Conservation (phyloP, 2,329 filamentous ascomycete genomes). For the Diaporthe humulicola region DNA sequence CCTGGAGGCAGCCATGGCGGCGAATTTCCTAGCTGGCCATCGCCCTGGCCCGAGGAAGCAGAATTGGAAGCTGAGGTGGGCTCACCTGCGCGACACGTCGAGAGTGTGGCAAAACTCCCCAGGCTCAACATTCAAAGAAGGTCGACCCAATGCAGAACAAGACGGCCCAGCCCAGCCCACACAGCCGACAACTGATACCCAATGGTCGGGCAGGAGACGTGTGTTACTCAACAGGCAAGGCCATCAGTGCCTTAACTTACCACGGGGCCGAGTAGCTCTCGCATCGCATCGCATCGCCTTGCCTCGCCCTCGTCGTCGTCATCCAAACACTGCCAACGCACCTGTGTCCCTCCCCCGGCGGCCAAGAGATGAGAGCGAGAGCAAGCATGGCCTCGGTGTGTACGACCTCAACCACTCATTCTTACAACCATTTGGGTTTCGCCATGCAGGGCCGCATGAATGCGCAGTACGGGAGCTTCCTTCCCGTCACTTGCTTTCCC, state of each 20-base stretch:
- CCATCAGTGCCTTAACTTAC: neutral
- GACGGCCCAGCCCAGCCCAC: constrained; percentile 3
- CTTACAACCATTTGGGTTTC: neutral
- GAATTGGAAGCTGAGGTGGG: neutral
- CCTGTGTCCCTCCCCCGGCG: constrained; percentile 18
- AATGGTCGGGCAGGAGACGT: neutral
- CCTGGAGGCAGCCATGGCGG: constrained; percentile 20
- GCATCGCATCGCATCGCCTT: neutral
- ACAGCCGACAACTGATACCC: neutral
- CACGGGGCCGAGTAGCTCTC: too few species aligned
- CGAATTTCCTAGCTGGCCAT: neutral
- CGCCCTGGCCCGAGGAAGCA: neutral
- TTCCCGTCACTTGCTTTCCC: constrained; percentile 23
- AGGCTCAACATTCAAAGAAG: constrained; percentile 25
- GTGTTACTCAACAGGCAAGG: constrained; percentile 6
- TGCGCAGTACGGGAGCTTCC: constrained; percentile 25
- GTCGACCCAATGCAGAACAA: constrained; percentile 2
- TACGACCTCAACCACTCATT: neutral
- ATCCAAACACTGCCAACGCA: constrained; percentile 25
- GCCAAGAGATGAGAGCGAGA: neutral
- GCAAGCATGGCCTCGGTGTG: neutral
- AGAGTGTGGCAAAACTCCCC: neutral
- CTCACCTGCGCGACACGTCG: neutral
- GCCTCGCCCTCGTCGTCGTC: constrained; percentile 8
- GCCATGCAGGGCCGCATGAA: constrained; percentile 15